These are phyloP conservation scores for Penicillium nordicum DNA, from an alignment of 2,329 filamentous ascomycete genomes.

Conservation along the genomic window DNA sequence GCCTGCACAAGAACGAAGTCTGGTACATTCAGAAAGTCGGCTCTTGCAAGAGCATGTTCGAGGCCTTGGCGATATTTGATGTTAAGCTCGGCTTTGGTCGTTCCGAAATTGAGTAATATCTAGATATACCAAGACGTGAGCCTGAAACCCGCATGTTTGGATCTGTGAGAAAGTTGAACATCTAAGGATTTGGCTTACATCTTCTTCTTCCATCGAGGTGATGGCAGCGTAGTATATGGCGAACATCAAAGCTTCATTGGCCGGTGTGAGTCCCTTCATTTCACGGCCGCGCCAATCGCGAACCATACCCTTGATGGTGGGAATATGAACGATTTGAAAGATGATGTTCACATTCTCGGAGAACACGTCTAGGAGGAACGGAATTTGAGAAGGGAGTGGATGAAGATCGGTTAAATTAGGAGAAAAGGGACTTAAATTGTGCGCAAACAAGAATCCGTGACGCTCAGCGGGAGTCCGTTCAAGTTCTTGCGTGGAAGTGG, in stretches of 20 bases:
- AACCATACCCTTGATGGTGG: slow-evolving; percentile 29
- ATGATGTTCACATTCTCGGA: slow-evolving; percentile 51
- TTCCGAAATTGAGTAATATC: slow-evolving; percentile 18
- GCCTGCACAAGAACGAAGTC: slow-evolving; percentile 19
- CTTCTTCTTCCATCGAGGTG: slow-evolving; percentile 56
- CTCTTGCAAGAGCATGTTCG: slow-evolving; percentile 21
- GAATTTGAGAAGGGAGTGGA: slow-evolving; percentile 55
- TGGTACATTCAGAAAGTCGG: slow-evolving; percentile 21
- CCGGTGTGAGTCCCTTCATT: slow-evolving; percentile 35
- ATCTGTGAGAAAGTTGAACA: background rate
- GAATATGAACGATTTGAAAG: slow-evolving; percentile 30
- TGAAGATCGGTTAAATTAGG: slow-evolving; percentile 43
- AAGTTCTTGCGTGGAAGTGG: slow-evolving; percentile 35
- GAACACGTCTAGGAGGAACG: slow-evolving; percentile 52
- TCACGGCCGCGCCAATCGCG: slow-evolving; percentile 35
- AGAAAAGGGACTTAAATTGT: slow-evolving; percentile 33
- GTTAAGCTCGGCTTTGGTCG: slow-evolving; percentile 19
- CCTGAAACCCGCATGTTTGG: background rate
- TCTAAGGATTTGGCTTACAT: slow-evolving; percentile 41
- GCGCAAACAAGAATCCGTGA: slow-evolving; percentile 52
- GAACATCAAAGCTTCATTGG: slow-evolving; percentile 55
- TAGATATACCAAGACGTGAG: background rate
- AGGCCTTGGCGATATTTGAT: slow-evolving; percentile 17
- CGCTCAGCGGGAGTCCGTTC: slow-evolving; percentile 45
- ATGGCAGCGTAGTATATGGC: slow-evolving; percentile 57